Evolutionary conservation across 768 basidiomycete species (phyloP).

Genomic region (Xanthoconium purpureum): DNA sequence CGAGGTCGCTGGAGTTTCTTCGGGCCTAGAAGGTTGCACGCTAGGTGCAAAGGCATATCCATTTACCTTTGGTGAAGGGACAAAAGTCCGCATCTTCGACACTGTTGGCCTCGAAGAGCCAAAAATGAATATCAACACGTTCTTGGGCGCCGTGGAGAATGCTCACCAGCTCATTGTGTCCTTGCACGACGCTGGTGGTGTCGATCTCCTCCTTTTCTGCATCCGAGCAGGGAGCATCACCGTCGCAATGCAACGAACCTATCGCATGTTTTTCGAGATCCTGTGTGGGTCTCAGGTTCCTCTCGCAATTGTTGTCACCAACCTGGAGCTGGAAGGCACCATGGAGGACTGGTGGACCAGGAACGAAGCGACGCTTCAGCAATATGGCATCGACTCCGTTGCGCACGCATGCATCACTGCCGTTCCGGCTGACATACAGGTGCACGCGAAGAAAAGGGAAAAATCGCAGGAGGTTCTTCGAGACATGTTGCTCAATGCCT

Average conservation of each 20-base stretch:
- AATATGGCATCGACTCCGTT: not conserved
- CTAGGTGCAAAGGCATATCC: too few species aligned
- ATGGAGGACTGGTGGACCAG: slow-evolving; percentile 1
- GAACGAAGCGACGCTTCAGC: not conserved
- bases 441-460: not conserved
- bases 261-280: too few species aligned
- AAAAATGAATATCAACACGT: too few species aligned
- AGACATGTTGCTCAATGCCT: not conserved
- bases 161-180: too few species aligned
- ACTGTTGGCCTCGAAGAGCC: too few species aligned
- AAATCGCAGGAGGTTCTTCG: not conserved
- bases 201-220: slow-evolving; percentile 4
- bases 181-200: not conserved
- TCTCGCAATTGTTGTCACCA: not conserved
- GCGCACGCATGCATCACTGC: slow-evolving; percentile 1
- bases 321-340: not conserved
- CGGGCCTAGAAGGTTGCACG: too few species aligned
- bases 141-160: too few species aligned
- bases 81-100: too few species aligned
- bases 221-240: not conserved
- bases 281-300: not conserved
- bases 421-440: not conserved
- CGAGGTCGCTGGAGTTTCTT: too few species aligned
- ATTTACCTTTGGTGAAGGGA: too few species aligned
- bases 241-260: not conserved